These are phyloP conservation scores for Penicillium ucsense DNA, from an alignment of 495 filamentous ascomycete genomes.

Conservation along the genomic window DNA sequence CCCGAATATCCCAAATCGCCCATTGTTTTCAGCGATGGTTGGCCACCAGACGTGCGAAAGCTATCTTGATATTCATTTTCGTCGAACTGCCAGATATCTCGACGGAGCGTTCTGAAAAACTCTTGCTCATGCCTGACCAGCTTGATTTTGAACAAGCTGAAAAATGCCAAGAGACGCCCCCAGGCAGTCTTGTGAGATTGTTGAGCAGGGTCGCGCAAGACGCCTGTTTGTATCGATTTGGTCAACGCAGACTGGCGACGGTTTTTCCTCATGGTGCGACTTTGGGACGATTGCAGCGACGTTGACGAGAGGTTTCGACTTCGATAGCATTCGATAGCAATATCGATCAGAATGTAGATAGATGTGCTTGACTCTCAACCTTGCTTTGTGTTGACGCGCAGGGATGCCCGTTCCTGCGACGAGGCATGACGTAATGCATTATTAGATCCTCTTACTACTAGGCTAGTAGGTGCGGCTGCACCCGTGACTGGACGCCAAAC, in stretches of 20 bases:
- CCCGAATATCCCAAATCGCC: slow-evolving; percentile 53
- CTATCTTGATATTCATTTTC: slow-evolving; percentile 45
- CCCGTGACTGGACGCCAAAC: too few relatives aligned
- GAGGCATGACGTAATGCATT: too few relatives aligned
- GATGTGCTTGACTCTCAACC: neutral
- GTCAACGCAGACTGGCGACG: slow-evolving; percentile 23
- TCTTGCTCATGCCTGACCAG: slow-evolving; percentile 21
- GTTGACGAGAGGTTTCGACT: too few relatives aligned
- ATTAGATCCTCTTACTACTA: too few relatives aligned
- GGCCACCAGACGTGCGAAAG: slow-evolving; percentile 31
- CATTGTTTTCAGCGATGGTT: slow-evolving; percentile 32
- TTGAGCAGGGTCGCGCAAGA: slow-evolving; percentile 20
- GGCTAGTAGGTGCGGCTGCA: too few relatives aligned
- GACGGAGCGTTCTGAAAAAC: slow-evolving; percentile 22
- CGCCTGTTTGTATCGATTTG: slow-evolving; percentile 25
- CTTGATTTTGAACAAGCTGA: slow-evolving; percentile 25
- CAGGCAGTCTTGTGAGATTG: slow-evolving; percentile 17
- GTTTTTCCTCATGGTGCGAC: slow-evolving; percentile 15
- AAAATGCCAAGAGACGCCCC: slow-evolving; percentile 25
- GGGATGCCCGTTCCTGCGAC: too few relatives aligned
- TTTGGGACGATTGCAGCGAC: too few relatives aligned
- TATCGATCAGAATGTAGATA: neutral
- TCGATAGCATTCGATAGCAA: neutral
- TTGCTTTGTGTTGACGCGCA: slow-evolving; percentile 2
- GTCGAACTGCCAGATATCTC: slow-evolving; percentile 39